Conservation (phyloP, 345 rosid species). For the Excoecaria agallocha region DNA sequence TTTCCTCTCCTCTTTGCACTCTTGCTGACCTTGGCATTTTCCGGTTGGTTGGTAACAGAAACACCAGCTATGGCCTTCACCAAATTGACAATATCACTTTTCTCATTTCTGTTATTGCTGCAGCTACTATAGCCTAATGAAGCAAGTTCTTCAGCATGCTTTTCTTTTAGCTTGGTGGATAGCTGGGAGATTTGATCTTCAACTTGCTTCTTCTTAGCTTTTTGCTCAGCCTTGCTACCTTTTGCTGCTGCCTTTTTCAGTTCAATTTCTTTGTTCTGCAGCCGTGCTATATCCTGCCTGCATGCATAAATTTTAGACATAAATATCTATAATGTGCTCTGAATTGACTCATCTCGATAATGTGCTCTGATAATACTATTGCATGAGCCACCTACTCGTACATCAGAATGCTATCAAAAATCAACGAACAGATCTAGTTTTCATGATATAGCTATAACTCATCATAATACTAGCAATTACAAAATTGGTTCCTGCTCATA, state of each 20-base stretch:
- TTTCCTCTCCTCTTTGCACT: constrained; percentile 73
- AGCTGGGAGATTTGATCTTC: constrained; percentile 77
- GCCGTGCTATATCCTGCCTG: constrained; percentile 73
- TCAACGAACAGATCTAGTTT: background rate
- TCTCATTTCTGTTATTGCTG: constrained; percentile 43
- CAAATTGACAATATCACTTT: constrained; percentile 62
- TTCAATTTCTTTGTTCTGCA: constrained; percentile 79
- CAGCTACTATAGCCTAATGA: constrained; percentile 52
- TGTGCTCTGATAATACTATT: background rate
- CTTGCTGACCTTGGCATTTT: constrained; percentile 68
- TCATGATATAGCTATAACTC: background rate
- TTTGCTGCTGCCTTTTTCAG: constrained; percentile 89
- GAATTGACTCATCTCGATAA: background rate
- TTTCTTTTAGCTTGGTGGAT: constrained; percentile 66
- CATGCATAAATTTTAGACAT: constrained; percentile 3
- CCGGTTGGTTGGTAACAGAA: constrained; percentile 54
- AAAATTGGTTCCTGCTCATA: background rate
- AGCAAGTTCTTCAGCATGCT: constrained; percentile 73
- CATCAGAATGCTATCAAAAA: background rate
- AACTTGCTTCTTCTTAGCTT: constrained; percentile 92
- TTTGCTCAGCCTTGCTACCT: constrained; percentile 97
- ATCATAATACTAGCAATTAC: background rate
- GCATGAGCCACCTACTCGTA: background rate
- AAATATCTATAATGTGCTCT: background rate
- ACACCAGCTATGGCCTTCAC: constrained; percentile 89